These are phyloP conservation scores for Naegleria gruberi DNA, from an alignment of 208 protist genomes.

Conservation along the genomic window DNA sequence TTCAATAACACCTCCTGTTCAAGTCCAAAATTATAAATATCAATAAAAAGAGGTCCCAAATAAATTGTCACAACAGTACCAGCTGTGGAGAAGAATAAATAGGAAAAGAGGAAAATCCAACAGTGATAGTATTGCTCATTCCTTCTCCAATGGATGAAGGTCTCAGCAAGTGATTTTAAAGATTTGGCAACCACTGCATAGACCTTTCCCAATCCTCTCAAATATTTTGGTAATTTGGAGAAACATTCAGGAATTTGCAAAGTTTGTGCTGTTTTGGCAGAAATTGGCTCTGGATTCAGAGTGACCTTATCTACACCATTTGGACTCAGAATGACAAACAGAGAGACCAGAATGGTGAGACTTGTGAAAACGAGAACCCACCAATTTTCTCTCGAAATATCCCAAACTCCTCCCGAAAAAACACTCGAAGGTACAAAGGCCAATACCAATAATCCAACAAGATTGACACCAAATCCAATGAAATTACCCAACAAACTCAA, in stretches of 20 bases:
- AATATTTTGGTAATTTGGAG: not conserved
- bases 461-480: not conserved
- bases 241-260: not conserved
- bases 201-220: not conserved
- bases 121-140: not conserved
- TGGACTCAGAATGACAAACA: not conserved
- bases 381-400: not conserved
- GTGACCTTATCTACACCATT: not conserved
- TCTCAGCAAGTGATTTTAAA: not conserved
- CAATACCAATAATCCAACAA: not conserved
- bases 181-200: not conserved
- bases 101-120: not conserved
- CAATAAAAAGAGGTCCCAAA: constrained; percentile 1
- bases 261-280: not conserved
- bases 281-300: not conserved
- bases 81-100: not conserved
- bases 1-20: not conserved
- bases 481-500: not conserved
- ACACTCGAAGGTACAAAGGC: not conserved
- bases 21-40: not conserved
- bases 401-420: not conserved
- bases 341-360: not conserved
- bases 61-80: not conserved
- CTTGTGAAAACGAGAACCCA: not conserved
- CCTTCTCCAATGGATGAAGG: not conserved